phyloP scores from a whole-genome alignment of 495 filamentous ascomycete genomes.

The Neurospora discreta region DNA sequence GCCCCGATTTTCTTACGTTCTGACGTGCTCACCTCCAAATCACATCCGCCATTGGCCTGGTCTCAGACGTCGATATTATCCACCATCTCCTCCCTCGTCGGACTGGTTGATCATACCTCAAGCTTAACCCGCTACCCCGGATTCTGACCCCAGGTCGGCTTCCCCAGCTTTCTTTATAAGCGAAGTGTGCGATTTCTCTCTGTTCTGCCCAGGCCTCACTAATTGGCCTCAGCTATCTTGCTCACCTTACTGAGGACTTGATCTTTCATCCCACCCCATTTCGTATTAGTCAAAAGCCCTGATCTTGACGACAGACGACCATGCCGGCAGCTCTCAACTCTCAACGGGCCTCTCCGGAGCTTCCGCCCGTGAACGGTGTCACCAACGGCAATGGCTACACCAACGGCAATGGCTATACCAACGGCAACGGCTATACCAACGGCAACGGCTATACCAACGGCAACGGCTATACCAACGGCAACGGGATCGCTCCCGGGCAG shows the following conservation, averaged over 20 bases:
- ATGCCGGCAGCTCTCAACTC: slow-evolving; percentile 49
- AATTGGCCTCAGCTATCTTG: neutral
- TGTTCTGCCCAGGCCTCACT: neutral
- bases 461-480: neutral
- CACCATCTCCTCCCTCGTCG: neutral
- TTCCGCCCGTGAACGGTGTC: slow-evolving; percentile 2
- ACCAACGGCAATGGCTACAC: neutral
- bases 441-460: neutral
- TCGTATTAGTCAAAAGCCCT: neutral
- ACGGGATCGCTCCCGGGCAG: neutral
- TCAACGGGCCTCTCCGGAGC: slow-evolving; percentile 27
- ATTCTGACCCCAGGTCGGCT: neutral
- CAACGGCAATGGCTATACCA: neutral
- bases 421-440: slow-evolving; percentile 6
- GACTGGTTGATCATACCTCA: neutral
- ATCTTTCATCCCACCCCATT: neutral
- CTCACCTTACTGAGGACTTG: neutral
- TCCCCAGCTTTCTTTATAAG: neutral
- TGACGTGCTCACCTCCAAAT: neutral
- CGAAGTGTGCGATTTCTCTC: neutral
- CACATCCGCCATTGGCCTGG: neutral
- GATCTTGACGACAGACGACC: neutral
- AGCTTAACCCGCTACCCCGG: neutral
- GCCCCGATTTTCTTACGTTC: neutral
- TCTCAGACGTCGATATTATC: neutral